Evolutionary conservation across 176 grass and related monocot genomes (phyloP).

Genomic region (Dactylis glomerata): DNA sequence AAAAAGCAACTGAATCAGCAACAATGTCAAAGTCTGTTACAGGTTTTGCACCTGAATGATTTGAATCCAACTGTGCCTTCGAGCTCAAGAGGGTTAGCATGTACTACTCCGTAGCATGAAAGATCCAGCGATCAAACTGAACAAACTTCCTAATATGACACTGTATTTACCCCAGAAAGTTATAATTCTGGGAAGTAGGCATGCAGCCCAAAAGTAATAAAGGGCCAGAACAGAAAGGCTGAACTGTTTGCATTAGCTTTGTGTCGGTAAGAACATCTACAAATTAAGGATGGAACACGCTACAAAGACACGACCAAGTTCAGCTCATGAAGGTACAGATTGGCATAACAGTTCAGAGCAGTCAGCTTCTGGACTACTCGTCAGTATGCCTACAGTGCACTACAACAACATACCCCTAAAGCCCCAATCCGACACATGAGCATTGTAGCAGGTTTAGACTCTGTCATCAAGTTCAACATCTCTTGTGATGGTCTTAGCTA

Average conservation of each 20-base stretch:
- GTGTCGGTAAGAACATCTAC: background rate
- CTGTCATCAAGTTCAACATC: background rate
- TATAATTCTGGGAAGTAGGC: background rate
- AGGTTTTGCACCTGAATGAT: background rate
- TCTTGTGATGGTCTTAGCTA: no score
- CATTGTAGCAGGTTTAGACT: background rate
- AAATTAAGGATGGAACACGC: background rate
- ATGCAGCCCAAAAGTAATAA: background rate
- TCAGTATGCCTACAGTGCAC: background rate
- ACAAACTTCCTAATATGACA: background rate
- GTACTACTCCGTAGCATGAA: background rate
- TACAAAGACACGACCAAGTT: background rate
- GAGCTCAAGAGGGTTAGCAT: background rate
- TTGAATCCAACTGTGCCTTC: background rate
- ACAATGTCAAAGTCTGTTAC: background rate
- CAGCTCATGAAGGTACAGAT: background rate
- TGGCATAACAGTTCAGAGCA: background rate
- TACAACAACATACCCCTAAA: background rate
- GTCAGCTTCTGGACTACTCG: background rate
- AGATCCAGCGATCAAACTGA: background rate
- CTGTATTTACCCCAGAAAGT: background rate
- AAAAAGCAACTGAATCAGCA: background rate
- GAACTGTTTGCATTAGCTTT: background rate
- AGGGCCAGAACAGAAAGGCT: background rate
- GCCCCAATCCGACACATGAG: background rate